Evolutionary conservation across 1,284 basidiomycete species (phyloP).

Genomic region (Trichosporon faecale): DNA sequence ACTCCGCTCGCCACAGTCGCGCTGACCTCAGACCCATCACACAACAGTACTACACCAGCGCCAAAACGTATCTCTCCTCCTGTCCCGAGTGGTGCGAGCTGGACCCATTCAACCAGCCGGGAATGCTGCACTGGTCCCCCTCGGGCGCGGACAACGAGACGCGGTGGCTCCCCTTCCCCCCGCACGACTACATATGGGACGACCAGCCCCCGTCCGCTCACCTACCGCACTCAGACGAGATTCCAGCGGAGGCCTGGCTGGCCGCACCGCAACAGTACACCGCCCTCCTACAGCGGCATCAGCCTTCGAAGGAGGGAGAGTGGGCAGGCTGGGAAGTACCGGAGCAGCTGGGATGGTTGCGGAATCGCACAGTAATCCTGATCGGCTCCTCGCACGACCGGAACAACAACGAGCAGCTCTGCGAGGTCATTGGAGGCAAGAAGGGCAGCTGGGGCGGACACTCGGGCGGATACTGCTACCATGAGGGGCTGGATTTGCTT

Average conservation of each 20-base stretch:
- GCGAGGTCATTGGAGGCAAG: conserved; percentile 13
- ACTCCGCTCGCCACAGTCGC: too few relatives aligned
- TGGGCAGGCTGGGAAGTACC: neutral
- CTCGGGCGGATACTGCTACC: conserved; percentile 24
- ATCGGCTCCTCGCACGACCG: conserved; percentile 13
- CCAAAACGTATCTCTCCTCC: neutral
- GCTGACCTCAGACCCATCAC: neutral
- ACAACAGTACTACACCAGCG: neutral
- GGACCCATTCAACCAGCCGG: conserved; percentile 28
- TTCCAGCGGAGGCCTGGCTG: conserved; percentile 16
- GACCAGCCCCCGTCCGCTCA: conserved; percentile 14
- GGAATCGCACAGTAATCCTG: neutral
- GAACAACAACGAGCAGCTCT: conserved; percentile 19
- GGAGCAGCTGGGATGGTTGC: neutral
- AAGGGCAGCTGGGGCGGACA: conserved; percentile 23
- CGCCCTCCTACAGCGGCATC: conserved; percentile 12
- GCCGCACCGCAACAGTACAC: conserved; percentile 19
- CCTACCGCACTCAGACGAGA: conserved; percentile 13
- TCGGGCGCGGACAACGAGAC: conserved; percentile 23
- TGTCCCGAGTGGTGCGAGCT: conserved; percentile 12
- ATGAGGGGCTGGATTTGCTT: conserved; percentile 23
- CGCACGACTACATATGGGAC: neutral
- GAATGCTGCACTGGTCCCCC: conserved; percentile 29
- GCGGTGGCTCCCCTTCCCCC: conserved; percentile 30
- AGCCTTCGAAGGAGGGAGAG: conserved; percentile 9